These are phyloP conservation scores for Penicillium robsamsonii DNA, from an alignment of 495 filamentous ascomycete genomes.

Conservation along the genomic window DNA sequence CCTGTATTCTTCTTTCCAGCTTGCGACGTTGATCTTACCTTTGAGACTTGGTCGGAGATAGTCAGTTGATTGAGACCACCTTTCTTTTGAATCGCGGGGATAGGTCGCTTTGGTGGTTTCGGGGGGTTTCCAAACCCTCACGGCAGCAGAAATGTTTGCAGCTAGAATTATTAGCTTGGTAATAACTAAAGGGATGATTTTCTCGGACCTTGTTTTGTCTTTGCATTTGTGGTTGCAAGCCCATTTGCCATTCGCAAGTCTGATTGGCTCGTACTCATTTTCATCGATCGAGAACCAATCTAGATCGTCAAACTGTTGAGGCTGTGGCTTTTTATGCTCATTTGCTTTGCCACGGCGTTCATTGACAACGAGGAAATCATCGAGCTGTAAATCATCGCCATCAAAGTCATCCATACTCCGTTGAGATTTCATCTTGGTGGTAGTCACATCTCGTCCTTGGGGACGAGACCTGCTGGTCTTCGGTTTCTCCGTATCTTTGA, in stretches of 20 bases:
- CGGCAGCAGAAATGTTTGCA: slow-evolving; percentile 86
- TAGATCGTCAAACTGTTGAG: slow-evolving; percentile 8
- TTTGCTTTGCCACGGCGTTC: slow-evolving; percentile 4
- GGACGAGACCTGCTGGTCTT: slow-evolving; percentile 9
- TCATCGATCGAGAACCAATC: slow-evolving; percentile 27
- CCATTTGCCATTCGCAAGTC: slow-evolving; percentile 81
- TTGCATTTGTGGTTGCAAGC: slow-evolving; percentile 83
- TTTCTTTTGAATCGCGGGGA: slow-evolving; percentile 15
- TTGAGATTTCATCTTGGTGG: slow-evolving; percentile 5
- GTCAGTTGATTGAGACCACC: slow-evolving; percentile 32
- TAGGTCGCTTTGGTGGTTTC: slow-evolving; percentile 46
- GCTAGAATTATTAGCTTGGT: slow-evolving; percentile 31
- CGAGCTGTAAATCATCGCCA: slow-evolving; percentile 56
- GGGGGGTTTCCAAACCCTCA: slow-evolving; percentile 78
- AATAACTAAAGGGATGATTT: slow-evolving; percentile 24
- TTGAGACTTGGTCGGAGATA: slow-evolving; percentile 7
- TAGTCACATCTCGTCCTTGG: slow-evolving; percentile 8
- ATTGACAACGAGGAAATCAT: slow-evolving; percentile 51
- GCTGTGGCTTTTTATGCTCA: neutral
- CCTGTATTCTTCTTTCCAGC: neutral
- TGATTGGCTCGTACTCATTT: slow-evolving; percentile 44
- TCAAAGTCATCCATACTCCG: slow-evolving; percentile 47
- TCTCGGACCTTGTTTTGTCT: slow-evolving; percentile 58
- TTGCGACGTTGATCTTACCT: neutral
- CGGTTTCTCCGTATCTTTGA: neutral